Evolutionary conservation across 371 early-diverging fungal genomes (phyloP).

Genomic region (Catenaria anguillulae): DNA sequence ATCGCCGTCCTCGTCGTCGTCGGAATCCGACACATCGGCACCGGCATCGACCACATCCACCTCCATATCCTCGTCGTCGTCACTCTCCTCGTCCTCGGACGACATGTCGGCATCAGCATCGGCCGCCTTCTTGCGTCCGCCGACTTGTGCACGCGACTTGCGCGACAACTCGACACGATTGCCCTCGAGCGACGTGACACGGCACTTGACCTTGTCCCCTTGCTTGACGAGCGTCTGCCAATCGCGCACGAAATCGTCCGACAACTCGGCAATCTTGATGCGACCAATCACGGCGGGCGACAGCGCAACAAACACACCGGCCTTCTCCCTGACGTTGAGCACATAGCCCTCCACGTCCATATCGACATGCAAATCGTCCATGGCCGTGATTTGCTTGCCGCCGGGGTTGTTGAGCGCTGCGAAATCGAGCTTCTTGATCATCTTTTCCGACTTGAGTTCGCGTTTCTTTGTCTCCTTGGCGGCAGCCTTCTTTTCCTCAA

Average conservation of each 20-base stretch:
- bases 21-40: constrained; percentile 17
- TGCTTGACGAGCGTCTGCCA: constrained; percentile 48
- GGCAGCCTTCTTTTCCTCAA: not conserved
- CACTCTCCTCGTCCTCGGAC: constrained; percentile 22
- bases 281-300: constrained; percentile 48
- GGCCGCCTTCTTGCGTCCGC: constrained; percentile 20
- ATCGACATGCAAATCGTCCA: constrained; percentile 33
- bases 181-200: constrained; percentile 30
- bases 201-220: constrained; percentile 67
- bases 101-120: constrained; percentile 25
- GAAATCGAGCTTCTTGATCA: not conserved
- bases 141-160: too few species aligned
- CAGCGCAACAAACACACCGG: constrained; percentile 59
- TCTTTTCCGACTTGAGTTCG: not conserved
- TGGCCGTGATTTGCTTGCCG: constrained; percentile 27
- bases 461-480: not conserved
- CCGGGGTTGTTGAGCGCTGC: not conserved
- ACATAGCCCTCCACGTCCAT: constrained; percentile 57
- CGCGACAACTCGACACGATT: constrained; percentile 47
- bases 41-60: constrained; percentile 16
- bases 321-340: constrained; percentile 41
- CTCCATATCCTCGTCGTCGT: constrained; percentile 23
- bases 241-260: constrained; percentile 69
- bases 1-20: constrained; percentile 20
- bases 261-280: constrained; percentile 72